Conservation (phyloP, 352 stramenopile genomes). For the Stramenopiles sp. region DNA sequence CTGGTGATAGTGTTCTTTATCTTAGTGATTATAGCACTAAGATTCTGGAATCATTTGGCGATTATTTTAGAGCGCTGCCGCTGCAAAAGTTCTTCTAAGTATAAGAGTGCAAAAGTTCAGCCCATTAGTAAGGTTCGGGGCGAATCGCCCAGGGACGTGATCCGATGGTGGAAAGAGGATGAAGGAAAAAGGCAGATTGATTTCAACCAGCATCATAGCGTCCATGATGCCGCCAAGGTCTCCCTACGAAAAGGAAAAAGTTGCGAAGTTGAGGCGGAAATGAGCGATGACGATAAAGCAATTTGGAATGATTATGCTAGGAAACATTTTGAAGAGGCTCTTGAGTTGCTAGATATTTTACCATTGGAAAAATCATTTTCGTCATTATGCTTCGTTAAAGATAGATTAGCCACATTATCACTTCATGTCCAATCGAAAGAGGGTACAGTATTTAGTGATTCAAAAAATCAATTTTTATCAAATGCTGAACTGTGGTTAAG, state of each 20-base stretch:
- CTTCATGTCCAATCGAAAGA: background rate
- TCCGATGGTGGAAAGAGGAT: slow-evolving; percentile 6
- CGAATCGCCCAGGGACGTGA: background rate
- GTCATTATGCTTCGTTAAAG: background rate
- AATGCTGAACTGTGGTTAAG: background rate
- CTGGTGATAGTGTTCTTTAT: too few relatives aligned
- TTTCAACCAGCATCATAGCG: slow-evolving; percentile 1
- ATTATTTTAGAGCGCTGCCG: background rate
- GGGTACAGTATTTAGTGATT: background rate
- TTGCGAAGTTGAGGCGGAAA: slow-evolving; percentile 3
- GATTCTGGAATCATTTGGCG: background rate
- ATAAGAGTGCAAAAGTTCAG: slow-evolving; percentile 8
- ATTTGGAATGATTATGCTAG: background rate
- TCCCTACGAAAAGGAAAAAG: slow-evolving; percentile 3
- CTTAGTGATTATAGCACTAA: background rate
- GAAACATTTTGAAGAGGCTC: background rate
- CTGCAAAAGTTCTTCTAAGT: background rate
- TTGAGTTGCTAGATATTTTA: background rate
- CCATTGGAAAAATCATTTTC: slow-evolving; percentile 10
- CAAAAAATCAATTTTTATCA: slow-evolving; percentile 1
- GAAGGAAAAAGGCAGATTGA: slow-evolving; percentile 1
- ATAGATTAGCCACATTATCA: background rate
- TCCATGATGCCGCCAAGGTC: background rate
- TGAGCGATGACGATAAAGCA: background rate
- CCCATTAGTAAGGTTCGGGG: background rate